A percentile compares a stretch with the other conserved stretches of the same genome.
These are phyloP conservation scores for Candida pseudoviswanathii DNA, from an alignment of 1,139 yeast species.

Conservation along the genomic window DNA sequence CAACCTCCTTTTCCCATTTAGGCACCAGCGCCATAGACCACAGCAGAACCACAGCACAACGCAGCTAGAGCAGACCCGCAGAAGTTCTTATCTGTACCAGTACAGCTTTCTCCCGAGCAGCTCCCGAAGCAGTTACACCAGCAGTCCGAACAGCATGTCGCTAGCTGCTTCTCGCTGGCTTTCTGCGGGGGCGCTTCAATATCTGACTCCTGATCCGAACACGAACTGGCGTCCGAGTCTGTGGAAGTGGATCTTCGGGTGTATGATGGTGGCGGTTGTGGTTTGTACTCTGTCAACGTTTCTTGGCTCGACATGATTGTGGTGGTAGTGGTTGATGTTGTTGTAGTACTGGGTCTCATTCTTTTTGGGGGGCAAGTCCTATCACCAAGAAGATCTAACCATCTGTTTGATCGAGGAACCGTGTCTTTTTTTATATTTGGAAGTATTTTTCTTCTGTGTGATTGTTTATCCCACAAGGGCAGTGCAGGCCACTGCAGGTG, in stretches of 20 bases:
- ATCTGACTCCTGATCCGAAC: constrained; percentile 24
- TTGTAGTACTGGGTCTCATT: neutral
- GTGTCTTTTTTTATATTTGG: neutral
- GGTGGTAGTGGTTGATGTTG: neutral
- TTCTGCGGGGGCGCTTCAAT: constrained; percentile 15
- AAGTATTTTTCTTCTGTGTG: neutral
- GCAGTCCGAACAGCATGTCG: constrained; percentile 18
- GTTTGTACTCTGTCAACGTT: constrained; percentile 4
- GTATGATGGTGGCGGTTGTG: constrained; percentile 15
- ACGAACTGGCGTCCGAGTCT: neutral
- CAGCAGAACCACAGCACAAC: constrained; percentile 18
- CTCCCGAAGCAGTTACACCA: constrained; percentile 20
- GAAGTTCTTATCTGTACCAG: constrained; percentile 18
- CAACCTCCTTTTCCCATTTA: neutral
- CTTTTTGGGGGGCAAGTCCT: too few species aligned
- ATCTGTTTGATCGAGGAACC: neutral
- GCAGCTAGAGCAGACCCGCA: constrained; percentile 16
- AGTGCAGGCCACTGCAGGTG: neutral
- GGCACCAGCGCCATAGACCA: constrained; percentile 4
- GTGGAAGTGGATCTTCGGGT: constrained; percentile 10
- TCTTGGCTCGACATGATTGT: neutral
- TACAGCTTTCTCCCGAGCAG: constrained; percentile 19
- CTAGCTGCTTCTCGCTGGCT: constrained; percentile 16
- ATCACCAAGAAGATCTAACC: neutral
- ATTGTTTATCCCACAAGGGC: neutral